Conservation (phyloP, 768 basidiomycete genomes). For the Paxillus rubicundulus region DNA sequence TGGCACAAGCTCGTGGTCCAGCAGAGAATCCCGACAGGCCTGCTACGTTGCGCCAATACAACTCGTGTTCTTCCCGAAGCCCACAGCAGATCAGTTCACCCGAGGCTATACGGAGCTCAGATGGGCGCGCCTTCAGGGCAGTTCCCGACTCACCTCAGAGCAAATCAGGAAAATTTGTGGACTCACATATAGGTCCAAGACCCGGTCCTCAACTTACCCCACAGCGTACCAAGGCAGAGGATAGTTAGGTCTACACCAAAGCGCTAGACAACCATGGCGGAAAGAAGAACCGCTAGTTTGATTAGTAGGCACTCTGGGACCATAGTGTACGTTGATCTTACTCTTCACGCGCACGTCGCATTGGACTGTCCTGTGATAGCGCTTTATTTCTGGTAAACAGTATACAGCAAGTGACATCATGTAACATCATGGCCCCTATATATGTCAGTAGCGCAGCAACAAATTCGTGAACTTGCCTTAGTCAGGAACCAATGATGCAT, state of each 20-base stretch:
- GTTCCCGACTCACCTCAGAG: conserved; percentile 6
- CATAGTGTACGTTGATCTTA: neutral
- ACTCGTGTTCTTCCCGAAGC: neutral
- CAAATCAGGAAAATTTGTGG: neutral
- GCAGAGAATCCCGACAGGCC: conserved; percentile 18
- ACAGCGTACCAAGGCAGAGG: neutral
- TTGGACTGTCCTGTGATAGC: no score
- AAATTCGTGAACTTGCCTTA: neutral
- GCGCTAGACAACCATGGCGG: no score
- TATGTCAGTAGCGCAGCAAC: conserved; percentile 1
- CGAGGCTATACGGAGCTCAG: neutral
- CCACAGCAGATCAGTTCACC: no score
- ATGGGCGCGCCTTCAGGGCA: neutral
- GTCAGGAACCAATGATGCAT: conserved; percentile 17
- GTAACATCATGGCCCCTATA: conserved; percentile 20
- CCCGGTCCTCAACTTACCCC: conserved; percentile 7
- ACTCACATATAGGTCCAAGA: neutral
- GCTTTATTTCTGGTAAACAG: conserved; percentile 9
- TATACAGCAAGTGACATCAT: conserved; percentile 29
- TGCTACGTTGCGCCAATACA: neutral
- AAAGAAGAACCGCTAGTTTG: no score
- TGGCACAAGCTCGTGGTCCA: no score
- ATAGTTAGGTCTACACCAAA: neutral
- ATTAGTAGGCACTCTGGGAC: conserved; percentile 9
- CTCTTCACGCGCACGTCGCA: neutral